A percentile compares a stretch with the other conserved stretches of the same genome.
phyloP scores from a whole-genome alignment of 495 filamentous ascomycete genomes.

The Penicillium atrosanguineum region DNA sequence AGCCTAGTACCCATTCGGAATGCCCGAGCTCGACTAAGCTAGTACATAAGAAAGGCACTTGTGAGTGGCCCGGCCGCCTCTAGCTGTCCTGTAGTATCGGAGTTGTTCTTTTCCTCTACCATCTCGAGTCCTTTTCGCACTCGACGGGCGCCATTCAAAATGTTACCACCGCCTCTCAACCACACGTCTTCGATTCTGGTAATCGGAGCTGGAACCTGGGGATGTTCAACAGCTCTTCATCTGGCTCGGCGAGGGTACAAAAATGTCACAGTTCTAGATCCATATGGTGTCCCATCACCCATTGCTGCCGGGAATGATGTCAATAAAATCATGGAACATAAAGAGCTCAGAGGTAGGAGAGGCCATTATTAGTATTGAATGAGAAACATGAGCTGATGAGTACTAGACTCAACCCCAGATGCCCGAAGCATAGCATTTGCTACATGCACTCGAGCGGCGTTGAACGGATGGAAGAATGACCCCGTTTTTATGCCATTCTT shows the following conservation, averaged over 20 bases:
- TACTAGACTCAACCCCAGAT: slow-evolving; percentile 17
- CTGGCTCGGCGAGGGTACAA: slow-evolving; percentile 47
- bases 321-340: slow-evolving; percentile 56
- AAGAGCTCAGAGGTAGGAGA: slow-evolving; percentile 37
- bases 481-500: slow-evolving; percentile 48
- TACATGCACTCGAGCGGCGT: slow-evolving; percentile 34
- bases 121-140: neutral
- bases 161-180: slow-evolving; percentile 12
- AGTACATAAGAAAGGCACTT: neutral
- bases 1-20: neutral
- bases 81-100: neutral
- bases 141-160: neutral
- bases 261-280: slow-evolving; percentile 49
- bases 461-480: slow-evolving; percentile 47
- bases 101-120: neutral
- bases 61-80: neutral
- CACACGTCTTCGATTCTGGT: slow-evolving; percentile 33
- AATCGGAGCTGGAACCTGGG: slow-evolving; percentile 52
- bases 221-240: slow-evolving; percentile 51
- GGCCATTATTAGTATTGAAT: too few species aligned
- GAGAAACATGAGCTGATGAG: slow-evolving; percentile 9
- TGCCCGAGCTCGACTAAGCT: neutral
- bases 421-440: slow-evolving; percentile 33
- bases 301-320: slow-evolving; percentile 55
- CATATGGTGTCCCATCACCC: slow-evolving; percentile 43